Evolutionary conservation across 192 early-diverging fungal genomes (phyloP).

Genomic region (Jimgerdemannia flammicorona): DNA sequence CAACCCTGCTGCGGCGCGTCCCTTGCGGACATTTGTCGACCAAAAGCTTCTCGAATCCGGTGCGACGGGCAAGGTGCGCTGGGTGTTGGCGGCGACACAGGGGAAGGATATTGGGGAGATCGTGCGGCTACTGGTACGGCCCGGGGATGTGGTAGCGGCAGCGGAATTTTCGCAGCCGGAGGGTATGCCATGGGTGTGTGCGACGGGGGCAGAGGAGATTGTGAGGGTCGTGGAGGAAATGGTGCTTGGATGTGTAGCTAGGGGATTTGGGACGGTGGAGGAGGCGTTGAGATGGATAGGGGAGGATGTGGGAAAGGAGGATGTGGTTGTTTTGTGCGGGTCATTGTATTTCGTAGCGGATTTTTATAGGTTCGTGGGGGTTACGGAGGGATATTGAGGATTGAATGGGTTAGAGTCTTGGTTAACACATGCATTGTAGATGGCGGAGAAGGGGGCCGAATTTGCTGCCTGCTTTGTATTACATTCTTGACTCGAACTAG

Average conservation of each 20-base stretch:
- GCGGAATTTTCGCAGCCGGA: slow-evolving; percentile 73
- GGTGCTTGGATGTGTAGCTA: slow-evolving; percentile 8
- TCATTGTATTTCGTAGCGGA: slow-evolving; percentile 87
- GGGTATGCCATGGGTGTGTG: slow-evolving; percentile 86
- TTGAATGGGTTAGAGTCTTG: background rate
- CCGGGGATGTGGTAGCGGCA: slow-evolving; percentile 60
- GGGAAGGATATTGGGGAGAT: slow-evolving; percentile 65
- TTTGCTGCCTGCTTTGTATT: too few species aligned
- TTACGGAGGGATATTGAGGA: background rate
- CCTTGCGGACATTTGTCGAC: slow-evolving; percentile 66
- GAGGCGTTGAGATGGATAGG: slow-evolving; percentile 28
- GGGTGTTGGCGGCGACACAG: slow-evolving; percentile 73
- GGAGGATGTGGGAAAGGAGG: slow-evolving; percentile 19
- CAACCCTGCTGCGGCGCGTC: slow-evolving; percentile 71
- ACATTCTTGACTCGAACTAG: too few species aligned
- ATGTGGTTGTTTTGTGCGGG: slow-evolving; percentile 72
- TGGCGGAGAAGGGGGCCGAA: too few species aligned
- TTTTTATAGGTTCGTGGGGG: slow-evolving; percentile 45
- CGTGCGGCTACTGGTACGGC: slow-evolving; percentile 51
- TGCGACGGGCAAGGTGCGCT: slow-evolving; percentile 43
- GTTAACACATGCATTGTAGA: too few species aligned
- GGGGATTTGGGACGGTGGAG: slow-evolving; percentile 27
- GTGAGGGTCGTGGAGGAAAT: slow-evolving; percentile 10
- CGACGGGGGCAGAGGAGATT: slow-evolving; percentile 45
- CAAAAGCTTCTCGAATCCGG: slow-evolving; percentile 2